Base-by-base conservation (phyloP, 768 basidiomycete genomes). In the Obba rivulosa region DNA sequence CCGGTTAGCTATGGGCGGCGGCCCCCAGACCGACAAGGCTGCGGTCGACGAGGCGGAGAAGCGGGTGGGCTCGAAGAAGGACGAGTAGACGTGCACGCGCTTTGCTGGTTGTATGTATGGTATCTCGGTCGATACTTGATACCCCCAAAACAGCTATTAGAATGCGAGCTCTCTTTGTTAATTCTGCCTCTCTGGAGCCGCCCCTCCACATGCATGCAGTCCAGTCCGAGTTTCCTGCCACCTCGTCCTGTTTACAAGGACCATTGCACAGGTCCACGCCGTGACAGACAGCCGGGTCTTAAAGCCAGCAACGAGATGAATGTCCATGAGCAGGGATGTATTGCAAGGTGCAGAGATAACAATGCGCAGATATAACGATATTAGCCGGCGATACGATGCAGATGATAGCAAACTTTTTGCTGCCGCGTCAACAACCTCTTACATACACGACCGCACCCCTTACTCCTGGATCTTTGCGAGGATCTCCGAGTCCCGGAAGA, bases 401-500 rank as follows among this genome's bases (percentile, higher is more conserved):
- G 45, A 46, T 49, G 46, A 35, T 56, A 56, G 55, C 55, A 45
- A 49, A 56, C 48, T 53, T 56, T 56, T 56, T 31, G 16, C 23
- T 2, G 43, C 24, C 43, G 8, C 25, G 2, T 7, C 43, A 2
- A 8, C 43, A 20, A 23, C 34, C 25, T 25, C 35, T 24, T 24
- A 41, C 39, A 42, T 23, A 43, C 17, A 31, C 40, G 18, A 34
- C 20, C 2, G 34, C 45, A n/a, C 2, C 11, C 44, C 45, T 48
- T 38, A 96, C 75, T 96, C 94, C 66, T 86, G 79, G 61, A 97
- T 92, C 76, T 94, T 96, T 50, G 95, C 95, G 45, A 98, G 78
- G 64, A 99, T 96, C 63, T 97, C 94, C 21, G 80, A 67, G 69
- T 97, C 95, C 71, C 85, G 88, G 84, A 94, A 97, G 50, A 99